Base-by-base conservation (phyloP, 805 yeast genomes). In the Teunomyces kruisii region DNA sequence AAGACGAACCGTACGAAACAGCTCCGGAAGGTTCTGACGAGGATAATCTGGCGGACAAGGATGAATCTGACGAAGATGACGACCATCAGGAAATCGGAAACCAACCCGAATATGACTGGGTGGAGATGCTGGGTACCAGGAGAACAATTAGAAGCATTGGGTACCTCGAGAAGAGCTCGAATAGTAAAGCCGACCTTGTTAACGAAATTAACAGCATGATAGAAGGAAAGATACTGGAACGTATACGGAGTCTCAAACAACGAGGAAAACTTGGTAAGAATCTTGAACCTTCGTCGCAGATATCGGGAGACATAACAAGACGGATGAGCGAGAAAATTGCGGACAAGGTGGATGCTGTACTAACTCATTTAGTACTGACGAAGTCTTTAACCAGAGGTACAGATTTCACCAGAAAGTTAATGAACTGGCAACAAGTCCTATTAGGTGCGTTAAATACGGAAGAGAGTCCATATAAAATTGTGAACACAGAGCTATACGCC, bases 401-500 rank as follows among this genome's bases (percentile, higher is more conserved):
- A 6, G 17, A 6, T 3, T 4, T 1, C 8, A 12, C 2, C 22
- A 26, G 12, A 6, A 13, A 30, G 3, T 39, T 27, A 6, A 30
- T 47, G 2, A 54, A 46, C 10, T 68, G 73, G 73, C 67, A 61
- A 37, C 63, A 65, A 32, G 49, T 66, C 2, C 42, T 68, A 6
- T 38, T 57, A 9, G 58, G 65, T 9, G 61, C 58, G 1, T 28
- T 62, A 13, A 46, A 48, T 15, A 40, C 48, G 3, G 57, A 53
- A 7, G 50, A 50, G n/a, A 44, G 37, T 9, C 52, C 50, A 3
- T 35, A 50, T 9, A 24, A 28, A 10, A 17, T 10, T 5, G 36
- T 48, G 13, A 43, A 53, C 13, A 45, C 47, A 1, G 46, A 39
- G 1, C 14, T 44, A 12, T 52, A 53, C 33, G 42, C 47, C 12